A percentile compares a stretch with the other conserved stretches of the same genome.
phyloP scores from a whole-genome alignment of 1,284 basidiomycete species.

The Pisolithus thermaeus region DNA sequence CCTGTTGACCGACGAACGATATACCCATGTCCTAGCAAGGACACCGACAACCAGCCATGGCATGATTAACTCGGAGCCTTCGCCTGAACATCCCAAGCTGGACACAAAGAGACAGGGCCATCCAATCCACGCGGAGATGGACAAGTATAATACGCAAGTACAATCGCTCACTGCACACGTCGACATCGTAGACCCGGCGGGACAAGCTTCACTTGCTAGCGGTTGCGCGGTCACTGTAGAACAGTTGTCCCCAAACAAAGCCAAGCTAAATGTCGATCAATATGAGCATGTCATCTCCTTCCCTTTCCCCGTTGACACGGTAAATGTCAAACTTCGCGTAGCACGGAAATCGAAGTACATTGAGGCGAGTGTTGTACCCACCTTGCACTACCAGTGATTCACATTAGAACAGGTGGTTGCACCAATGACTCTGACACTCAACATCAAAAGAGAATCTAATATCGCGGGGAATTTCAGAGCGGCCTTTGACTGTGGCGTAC shows the following conservation, averaged over 20 bases:
- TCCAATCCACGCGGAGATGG: conserved; percentile 12
- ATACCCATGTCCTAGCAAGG: conserved; percentile 30
- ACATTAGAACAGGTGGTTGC: background rate
- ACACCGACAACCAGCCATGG: conserved; percentile 4
- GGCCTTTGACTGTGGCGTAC: background rate
- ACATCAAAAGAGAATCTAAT: too few relatives aligned
- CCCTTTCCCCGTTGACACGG: conserved; percentile 30
- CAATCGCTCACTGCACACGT: conserved; percentile 15
- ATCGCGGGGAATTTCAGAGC: too few relatives aligned
- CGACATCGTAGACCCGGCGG: conserved; percentile 19
- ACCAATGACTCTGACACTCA: too few relatives aligned
- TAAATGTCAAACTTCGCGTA: conserved; percentile 34
- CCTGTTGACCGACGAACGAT: conserved; percentile 22
- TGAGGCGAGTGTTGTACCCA: conserved; percentile 33
- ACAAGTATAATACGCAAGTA: conserved; percentile 12
- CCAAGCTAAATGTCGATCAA: conserved; percentile 13
- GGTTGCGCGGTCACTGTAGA: conserved; percentile 19
- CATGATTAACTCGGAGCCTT: background rate
- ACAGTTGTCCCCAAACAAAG: conserved; percentile 1
- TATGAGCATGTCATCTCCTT: conserved; percentile 16
- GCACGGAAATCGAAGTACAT: conserved; percentile 49
- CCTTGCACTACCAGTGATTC: background rate
- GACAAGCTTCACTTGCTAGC: conserved; percentile 11
- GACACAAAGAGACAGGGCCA: background rate
- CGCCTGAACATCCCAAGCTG: background rate